Evolutionary conservation across 805 yeast genomes (phyloP), one percentile per base, ranked within the genome.

Genomic region (Blastobotrys robertii): DNA sequence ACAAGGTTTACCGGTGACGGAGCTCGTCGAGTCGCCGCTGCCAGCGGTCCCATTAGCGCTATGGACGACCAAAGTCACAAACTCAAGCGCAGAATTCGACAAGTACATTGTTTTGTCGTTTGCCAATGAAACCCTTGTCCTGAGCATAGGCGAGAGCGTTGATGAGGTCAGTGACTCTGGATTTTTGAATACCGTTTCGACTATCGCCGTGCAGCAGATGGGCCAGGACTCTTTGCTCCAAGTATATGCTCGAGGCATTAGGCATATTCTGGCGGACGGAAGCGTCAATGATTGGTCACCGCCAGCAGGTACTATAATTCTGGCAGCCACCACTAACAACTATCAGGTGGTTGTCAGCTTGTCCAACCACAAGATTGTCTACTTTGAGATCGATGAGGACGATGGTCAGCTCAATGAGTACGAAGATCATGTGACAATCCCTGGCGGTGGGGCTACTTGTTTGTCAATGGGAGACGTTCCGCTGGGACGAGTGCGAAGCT

Each of bases 141-240:
- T 92, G 12, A 72, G 82, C 2, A 77, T 85, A 39, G 94, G 92
- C 6, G 95, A 84, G 50, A 77, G 76, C 0, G 84, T 84, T 2
- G 87, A 81, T 45, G 87, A 84, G 52, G 81, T 81, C 7, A 68
- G 74, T 1, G 80, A 78, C 44, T 76, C 88, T 0, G 79, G 81
- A 0, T 65, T 86, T n/a, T 59, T 70, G 1, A 53, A 69, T 0
- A 67, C 70, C 29, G 76, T 75, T 30, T 68, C 74, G 2, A 86
- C 97, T 0, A 52, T 90, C 2, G 74, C 73, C 2, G 79, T 84
- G 0, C 78, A 76, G 37, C 84, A 80, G 51, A 67, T 88, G 44
- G 94, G 94, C 0, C 46, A 49, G 2, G 53, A 59, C 3, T 74
- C 90, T 0, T 57, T 87, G 0, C 73, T 81, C 4, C 98, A 90